Conservation (phyloP, 495 filamentous ascomycete species). For the Neurospora discreta region DNA sequence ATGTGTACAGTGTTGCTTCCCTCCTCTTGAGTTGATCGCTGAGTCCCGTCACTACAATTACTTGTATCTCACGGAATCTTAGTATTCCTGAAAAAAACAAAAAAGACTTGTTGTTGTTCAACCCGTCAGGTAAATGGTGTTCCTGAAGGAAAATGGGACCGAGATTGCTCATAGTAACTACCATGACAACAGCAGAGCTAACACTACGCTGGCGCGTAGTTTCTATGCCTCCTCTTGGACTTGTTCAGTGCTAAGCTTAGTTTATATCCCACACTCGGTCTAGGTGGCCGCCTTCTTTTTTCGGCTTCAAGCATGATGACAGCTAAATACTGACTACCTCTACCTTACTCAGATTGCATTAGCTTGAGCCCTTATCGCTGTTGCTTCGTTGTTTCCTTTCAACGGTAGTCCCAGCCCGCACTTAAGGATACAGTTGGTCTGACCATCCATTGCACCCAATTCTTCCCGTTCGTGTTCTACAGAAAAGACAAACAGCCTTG, state of each 20-base stretch:
- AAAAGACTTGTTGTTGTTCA: background rate
- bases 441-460: background rate
- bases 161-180: background rate
- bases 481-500: background rate
- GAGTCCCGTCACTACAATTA: background rate
- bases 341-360: background rate
- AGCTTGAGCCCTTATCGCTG: background rate
- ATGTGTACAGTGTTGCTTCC: background rate
- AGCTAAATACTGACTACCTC: background rate
- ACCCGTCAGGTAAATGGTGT: background rate
- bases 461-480: background rate
- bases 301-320: background rate
- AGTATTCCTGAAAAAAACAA: background rate
- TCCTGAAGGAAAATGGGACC: background rate
- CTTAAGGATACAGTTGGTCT: background rate
- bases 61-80: background rate
- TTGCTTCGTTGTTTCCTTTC: background rate
- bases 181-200: background rate
- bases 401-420: background rate
- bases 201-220: background rate
- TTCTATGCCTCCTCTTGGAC: background rate
- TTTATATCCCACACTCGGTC: background rate
- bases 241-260: background rate
- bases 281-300: background rate
- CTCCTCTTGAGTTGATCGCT: background rate